A percentile compares a stretch with the other conserved stretches of the same genome.
phyloP scores from a whole-genome alignment of 108 stramenopile genomes.

The Fistulifera solaris region DNA sequence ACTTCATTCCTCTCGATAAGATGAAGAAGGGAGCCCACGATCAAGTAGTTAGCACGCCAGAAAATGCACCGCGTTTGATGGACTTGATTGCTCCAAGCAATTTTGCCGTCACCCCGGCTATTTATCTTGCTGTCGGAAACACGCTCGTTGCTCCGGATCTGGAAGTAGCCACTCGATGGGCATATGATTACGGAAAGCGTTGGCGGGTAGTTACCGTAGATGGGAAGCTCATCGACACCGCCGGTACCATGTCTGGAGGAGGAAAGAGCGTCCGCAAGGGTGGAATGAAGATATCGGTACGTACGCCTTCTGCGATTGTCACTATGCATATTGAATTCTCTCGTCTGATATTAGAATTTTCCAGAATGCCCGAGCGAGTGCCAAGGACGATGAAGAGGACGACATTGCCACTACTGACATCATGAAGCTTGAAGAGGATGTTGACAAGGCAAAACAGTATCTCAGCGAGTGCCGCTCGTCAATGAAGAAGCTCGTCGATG shows the following conservation, averaged over 20 bases:
- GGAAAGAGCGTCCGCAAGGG: slow-evolving; percentile 76
- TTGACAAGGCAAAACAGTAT: slow-evolving; percentile 28
- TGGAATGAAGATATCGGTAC: slow-evolving; percentile 75
- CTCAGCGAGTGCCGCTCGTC: slow-evolving; percentile 47
- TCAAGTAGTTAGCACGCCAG: slow-evolving; percentile 75
- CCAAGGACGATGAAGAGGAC: slow-evolving; percentile 19
- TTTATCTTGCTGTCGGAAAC: slow-evolving; percentile 89
- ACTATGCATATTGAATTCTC: not conserved
- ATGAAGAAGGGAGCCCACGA: slow-evolving; percentile 87
- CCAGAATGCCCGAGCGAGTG: slow-evolving; percentile 43
- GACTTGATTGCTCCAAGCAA: slow-evolving; percentile 76
- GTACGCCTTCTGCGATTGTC: slow-evolving; percentile 8
- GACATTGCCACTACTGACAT: slow-evolving; percentile 36
- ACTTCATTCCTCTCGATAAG: slow-evolving; percentile 91
- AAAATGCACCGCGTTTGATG: slow-evolving; percentile 84
- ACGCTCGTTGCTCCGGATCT: slow-evolving; percentile 96
- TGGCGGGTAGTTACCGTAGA: slow-evolving; percentile 92
- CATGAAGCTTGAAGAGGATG: slow-evolving; percentile 46
- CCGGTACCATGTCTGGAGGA: slow-evolving; percentile 99
- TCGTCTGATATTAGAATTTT: slow-evolving; percentile 5
- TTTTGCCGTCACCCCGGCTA: slow-evolving; percentile 74
- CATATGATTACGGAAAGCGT: slow-evolving; percentile 83
- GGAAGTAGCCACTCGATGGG: slow-evolving; percentile 86
- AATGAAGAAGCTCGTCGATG: slow-evolving; percentile 50
- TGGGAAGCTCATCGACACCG: slow-evolving; percentile 94